These are phyloP conservation scores for Tieghemostelium lacteum DNA, from an alignment of 78 protist species.

Conservation along the genomic window DNA sequence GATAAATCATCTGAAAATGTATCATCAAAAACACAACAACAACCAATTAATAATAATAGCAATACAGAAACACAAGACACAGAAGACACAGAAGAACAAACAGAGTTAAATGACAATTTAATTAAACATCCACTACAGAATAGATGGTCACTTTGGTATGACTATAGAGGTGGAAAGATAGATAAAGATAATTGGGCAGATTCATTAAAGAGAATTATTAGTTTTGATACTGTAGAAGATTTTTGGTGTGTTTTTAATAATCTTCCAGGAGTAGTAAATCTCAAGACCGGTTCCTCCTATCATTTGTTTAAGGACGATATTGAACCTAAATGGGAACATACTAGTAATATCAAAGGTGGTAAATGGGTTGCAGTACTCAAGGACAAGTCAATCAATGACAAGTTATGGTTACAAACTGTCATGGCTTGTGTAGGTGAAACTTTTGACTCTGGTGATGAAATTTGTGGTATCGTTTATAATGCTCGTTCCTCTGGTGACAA, in stretches of 20 bases:
- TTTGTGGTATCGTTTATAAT: conserved; percentile 75
- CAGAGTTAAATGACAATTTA: conserved; percentile 14
- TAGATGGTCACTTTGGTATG: conserved; percentile 92
- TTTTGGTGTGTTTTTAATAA: conserved; percentile 88
- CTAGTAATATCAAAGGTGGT: conserved; percentile 65
- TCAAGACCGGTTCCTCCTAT: conserved; percentile 53
- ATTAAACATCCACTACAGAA: conserved; percentile 87
- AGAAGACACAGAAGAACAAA: conserved; percentile 6
- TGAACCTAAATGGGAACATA: conserved; percentile 81
- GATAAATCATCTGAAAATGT: conserved; percentile 6
- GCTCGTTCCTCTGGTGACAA: conserved; percentile 69
- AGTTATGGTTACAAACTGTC: conserved; percentile 68
- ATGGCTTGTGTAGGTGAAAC: conserved; percentile 82
- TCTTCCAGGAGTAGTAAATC: conserved; percentile 38
- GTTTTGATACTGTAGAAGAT: conserved; percentile 88
- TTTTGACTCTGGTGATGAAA: conserved; percentile 71
- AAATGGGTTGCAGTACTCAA: conserved; percentile 57
- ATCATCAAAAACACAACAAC: conserved; percentile 10
- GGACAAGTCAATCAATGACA: conserved; percentile 35
- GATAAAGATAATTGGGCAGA: conserved; percentile 72
- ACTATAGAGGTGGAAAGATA: conserved; percentile 81
- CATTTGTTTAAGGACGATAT: conserved; percentile 80
- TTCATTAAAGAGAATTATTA: conserved; percentile 68
- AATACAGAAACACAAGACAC: conserved; percentile 13
- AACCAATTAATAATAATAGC: not conserved